Percentiles rank a stretch among this genome's conserved stretches.
Conservation (phyloP, 1,284 basidiomycete species). For the Volvariella volvacea region DNA sequence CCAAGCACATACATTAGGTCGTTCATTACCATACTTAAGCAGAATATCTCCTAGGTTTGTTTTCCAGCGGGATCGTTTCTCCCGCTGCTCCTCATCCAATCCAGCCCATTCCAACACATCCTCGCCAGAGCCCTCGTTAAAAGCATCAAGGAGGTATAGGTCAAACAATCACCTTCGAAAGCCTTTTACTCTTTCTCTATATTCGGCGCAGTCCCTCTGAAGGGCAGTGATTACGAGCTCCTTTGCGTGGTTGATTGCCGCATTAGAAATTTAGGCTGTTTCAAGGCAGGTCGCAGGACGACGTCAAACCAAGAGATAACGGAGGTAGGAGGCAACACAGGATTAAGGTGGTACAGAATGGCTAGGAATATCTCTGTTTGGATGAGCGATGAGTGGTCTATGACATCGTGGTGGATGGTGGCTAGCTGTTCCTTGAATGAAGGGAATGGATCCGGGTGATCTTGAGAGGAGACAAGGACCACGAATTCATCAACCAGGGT, state of each 20-base stretch:
- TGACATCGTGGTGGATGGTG: slow-evolving; percentile 49
- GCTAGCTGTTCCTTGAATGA: slow-evolving; percentile 64
- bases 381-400: slow-evolving; percentile 54
- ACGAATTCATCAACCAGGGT: slow-evolving; percentile 48
- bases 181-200: slow-evolving; percentile 46
- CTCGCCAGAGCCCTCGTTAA: slow-evolving; percentile 62
- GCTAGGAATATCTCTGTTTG: slow-evolving; percentile 61
- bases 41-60: slow-evolving; percentile 68
- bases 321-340: slow-evolving; percentile 54
- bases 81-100: slow-evolving; percentile 52
- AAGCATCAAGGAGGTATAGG: slow-evolving; percentile 67
- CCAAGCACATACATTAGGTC: slow-evolving; percentile 48
- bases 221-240: slow-evolving; percentile 61
- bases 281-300: slow-evolving; percentile 65
- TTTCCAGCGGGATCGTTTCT: slow-evolving; percentile 62
- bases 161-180: slow-evolving; percentile 66
- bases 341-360: slow-evolving; percentile 54
- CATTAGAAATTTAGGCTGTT: slow-evolving; percentile 61
- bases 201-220: slow-evolving; percentile 36
- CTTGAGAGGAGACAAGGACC: slow-evolving; percentile 35
- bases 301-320: slow-evolving; percentile 79
- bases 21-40: slow-evolving; percentile 51
- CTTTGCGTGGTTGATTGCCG: slow-evolving; percentile 59
- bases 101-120: slow-evolving; percentile 70
- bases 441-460: slow-evolving; percentile 34